Conservation (phyloP, 805 yeast genomes). For the Nakazawaea ambrosiae region DNA sequence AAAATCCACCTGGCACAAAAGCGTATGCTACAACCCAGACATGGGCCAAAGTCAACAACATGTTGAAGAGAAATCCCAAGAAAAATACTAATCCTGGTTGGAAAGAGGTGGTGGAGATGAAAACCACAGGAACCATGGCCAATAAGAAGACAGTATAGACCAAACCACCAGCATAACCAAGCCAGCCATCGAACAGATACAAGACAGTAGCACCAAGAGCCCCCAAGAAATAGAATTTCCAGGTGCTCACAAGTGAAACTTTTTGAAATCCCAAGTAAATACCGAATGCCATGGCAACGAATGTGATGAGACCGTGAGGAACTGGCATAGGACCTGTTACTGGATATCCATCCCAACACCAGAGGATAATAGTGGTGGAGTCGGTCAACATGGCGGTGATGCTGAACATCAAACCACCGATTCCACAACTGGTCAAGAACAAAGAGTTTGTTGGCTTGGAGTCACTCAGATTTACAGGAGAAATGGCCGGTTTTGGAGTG, state of each 20-base stretch:
- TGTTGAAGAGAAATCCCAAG: slow-evolving; percentile 39
- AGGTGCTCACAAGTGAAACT: not conserved
- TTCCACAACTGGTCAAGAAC: slow-evolving; percentile 52
- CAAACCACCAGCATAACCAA: slow-evolving; percentile 69
- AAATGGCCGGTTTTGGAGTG: slow-evolving; percentile 35
- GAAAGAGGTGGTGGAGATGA: slow-evolving; percentile 49
- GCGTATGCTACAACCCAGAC: slow-evolving; percentile 99
- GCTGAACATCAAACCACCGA: slow-evolving; percentile 71
- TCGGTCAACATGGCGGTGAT: slow-evolving; percentile 74
- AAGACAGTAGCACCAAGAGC: slow-evolving; percentile 41
- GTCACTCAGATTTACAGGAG: not conserved
- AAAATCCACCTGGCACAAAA: slow-evolving; percentile 90
- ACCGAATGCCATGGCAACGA: slow-evolving; percentile 55
- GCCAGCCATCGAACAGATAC: slow-evolving; percentile 55
- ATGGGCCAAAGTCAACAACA: slow-evolving; percentile 64
- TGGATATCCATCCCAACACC: slow-evolving; percentile 97
- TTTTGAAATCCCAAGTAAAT: slow-evolving; percentile 32
- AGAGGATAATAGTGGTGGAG: slow-evolving; percentile 76
- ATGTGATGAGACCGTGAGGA: slow-evolving; percentile 69
- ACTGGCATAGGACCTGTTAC: slow-evolving; percentile 82
- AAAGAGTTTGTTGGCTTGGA: slow-evolving; percentile 30
- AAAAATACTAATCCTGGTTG: slow-evolving; percentile 49
- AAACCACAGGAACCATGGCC: slow-evolving; percentile 52
- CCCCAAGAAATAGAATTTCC: slow-evolving; percentile 8
- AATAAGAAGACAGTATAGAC: slow-evolving; percentile 53